A percentile compares a stretch with the other conserved stretches of the same genome.
phyloP scores from a whole-genome alignment of 2,329 filamentous ascomycete genomes.

The Cladophialophora chaetospira region DNA sequence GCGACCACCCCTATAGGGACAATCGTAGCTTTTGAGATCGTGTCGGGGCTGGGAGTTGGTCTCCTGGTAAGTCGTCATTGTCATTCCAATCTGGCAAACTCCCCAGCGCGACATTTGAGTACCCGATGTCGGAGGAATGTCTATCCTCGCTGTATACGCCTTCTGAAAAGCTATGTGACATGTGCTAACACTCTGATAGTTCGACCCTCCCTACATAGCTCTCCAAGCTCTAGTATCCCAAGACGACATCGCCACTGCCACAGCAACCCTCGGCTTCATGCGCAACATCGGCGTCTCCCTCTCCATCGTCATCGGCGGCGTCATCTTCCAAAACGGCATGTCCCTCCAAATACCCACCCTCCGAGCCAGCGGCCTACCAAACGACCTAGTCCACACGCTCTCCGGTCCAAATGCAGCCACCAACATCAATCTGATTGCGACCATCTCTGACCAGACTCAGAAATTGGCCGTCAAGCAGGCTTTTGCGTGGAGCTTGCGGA shows the following conservation, averaged over 20 bases:
- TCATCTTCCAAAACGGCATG: constrained; percentile 47
- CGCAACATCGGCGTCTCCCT: constrained; percentile 60
- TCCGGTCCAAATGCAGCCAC: constrained; percentile 34
- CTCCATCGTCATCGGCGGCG: constrained; percentile 60
- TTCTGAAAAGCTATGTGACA: no score
- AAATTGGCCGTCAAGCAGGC: constrained; percentile 43
- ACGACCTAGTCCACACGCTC: constrained; percentile 16
- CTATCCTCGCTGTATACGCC: no score
- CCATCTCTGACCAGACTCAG: constrained; percentile 36
- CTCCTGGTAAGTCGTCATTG: constrained; percentile 38
- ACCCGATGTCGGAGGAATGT: no score
- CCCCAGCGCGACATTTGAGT: no score
- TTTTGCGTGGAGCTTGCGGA: constrained; percentile 46
- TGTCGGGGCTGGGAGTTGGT: constrained; percentile 47
- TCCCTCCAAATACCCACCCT: constrained; percentile 17
- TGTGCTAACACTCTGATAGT: constrained; percentile 33
- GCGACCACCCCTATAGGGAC: not conserved
- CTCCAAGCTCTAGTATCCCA: constrained; percentile 55
- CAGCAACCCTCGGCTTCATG: constrained; percentile 62
- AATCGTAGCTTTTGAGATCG: constrained; percentile 38
- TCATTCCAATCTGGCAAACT: not conserved
- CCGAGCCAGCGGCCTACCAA: constrained; percentile 31
- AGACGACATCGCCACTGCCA: constrained; percentile 58
- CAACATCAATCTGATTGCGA: constrained; percentile 31
- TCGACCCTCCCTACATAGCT: constrained; percentile 58